These are phyloP conservation scores for Daldinia grandis DNA, from an alignment of 495 filamentous ascomycete genomes.

Conservation along the genomic window DNA sequence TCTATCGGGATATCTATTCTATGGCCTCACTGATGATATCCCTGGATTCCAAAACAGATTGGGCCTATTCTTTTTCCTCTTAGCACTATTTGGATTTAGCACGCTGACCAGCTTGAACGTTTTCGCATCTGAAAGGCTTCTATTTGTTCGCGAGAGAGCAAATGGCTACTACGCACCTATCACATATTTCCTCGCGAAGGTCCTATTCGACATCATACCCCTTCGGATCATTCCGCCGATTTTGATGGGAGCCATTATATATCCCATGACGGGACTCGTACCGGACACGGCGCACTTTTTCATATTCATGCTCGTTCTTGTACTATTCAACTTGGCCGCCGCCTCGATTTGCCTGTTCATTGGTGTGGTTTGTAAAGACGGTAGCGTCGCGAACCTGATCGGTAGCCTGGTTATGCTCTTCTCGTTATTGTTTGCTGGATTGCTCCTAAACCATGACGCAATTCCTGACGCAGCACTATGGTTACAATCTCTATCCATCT, in stretches of 20 bases:
- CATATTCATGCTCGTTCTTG: conserved; percentile 88
- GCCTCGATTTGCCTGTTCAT: conserved; percentile 95
- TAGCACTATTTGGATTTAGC: conserved; percentile 96
- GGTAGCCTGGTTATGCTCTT: conserved; percentile 98
- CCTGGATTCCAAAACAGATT: conserved; percentile 97
- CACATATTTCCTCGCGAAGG: conserved; percentile 95
- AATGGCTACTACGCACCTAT: conserved; percentile 98
- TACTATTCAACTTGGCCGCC: conserved; percentile 95
- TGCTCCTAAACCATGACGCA: conserved; percentile 91
- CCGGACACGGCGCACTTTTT: conserved; percentile 85
- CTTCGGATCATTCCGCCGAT: conserved; percentile 93
- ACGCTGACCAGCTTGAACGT: conserved; percentile 93
- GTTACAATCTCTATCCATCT: conserved; percentile 97
- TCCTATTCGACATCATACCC: conserved; percentile 94
- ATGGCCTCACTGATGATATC: conserved; percentile 93
- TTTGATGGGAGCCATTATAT: conserved; percentile 95
- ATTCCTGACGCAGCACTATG: conserved; percentile 85
- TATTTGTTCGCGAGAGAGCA: conserved; percentile 93
- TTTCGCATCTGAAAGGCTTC: conserved; percentile 88
- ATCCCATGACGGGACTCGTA: conserved; percentile 97
- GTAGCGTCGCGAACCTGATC: conserved; percentile 92
- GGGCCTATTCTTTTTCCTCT: conserved; percentile 97
- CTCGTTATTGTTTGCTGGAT: conserved; percentile 90
- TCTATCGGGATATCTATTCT: conserved; percentile 94
- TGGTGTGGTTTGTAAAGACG: conserved; percentile 91